Percentiles rank a stretch among this genome's conserved stretches.
Evolutionary conservation across 352 stramenopile species (phyloP).

Genomic region (Stramenopiles sp.): DNA sequence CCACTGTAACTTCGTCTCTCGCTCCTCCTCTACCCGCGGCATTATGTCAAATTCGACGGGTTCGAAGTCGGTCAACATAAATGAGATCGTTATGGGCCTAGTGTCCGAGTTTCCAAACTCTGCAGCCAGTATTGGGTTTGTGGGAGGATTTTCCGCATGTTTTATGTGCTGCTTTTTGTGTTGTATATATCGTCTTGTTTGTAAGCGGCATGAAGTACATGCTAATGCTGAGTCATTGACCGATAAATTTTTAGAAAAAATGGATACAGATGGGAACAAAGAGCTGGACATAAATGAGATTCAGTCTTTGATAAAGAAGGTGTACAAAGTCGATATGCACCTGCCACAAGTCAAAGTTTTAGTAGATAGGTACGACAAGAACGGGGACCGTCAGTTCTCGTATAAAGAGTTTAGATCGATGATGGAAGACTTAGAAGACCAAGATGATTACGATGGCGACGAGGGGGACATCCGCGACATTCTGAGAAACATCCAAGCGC

Average conservation of each 20-base stretch:
- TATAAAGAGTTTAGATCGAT: background rate
- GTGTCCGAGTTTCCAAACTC: background rate
- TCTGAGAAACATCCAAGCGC: background rate
- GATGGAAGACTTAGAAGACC: background rate
- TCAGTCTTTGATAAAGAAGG: background rate
- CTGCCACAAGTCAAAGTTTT: background rate
- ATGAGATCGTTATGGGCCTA: too few relatives aligned
- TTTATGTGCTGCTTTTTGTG: too few relatives aligned
- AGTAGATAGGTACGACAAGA: background rate
- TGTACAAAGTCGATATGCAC: background rate
- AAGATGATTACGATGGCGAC: background rate
- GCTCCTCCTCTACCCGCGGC: too few relatives aligned
- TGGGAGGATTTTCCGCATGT: too few relatives aligned
- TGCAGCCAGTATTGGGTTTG: background rate
- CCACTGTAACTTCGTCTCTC: too few relatives aligned
- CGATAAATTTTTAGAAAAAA: background rate
- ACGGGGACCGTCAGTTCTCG: background rate
- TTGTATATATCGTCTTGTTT: too few relatives aligned
- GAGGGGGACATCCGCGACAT: background rate
- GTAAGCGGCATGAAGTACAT: too few relatives aligned
- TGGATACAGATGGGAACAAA: background rate
- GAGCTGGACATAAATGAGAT: background rate
- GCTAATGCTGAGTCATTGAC: background rate
- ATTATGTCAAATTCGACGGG: too few relatives aligned
- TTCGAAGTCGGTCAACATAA: too few relatives aligned